Base-by-base conservation (phyloP, 805 yeast species). In the Candida corydali region DNA sequence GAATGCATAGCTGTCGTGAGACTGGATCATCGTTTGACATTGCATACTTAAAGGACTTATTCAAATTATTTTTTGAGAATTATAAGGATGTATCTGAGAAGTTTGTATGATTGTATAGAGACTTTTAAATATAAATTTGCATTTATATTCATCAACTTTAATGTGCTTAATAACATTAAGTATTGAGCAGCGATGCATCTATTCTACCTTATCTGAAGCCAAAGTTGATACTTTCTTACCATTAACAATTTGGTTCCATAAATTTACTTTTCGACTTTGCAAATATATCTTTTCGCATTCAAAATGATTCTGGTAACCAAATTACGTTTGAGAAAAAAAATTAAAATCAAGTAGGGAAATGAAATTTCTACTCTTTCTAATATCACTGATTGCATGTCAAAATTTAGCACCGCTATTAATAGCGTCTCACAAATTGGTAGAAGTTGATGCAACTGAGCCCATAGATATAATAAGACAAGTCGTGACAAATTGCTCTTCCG, bases 1-100 rank as follows among this genome's bases (percentile, higher is more conserved):
- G 93, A 41, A 89, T 89, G 98, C 98, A 89, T 54, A 83, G 94
- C 1, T 81, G 86, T 42, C 76, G 97, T 58, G 98, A 89, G 59
- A 88, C 95, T 4, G 89, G 94, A 24, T 95, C 95, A 15, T 60
- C 85, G 15, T 66, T 63, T 33, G 98, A 89, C 61, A 68, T 91
- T 19, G 79, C 67, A 33, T 66, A 71, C 40, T 76, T 86, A 41
- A 73, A 78, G 29, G 60, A 62, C 32, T 64, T 89, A 42, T 87
- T 84, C 55, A 69, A 64, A 44, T 69, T 77, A 16, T 89, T 73
- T 55, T 87, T 77, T 54, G 73, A 49, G 14, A 38, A 55, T 15
- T 67, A 55, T 38, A 47, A 41, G 17, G 55, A 26, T 14, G 17
- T 26, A n/a, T n/a, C n/a, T n/a, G n/a, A n/a, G n/a, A n/a, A n/a